Conservation (phyloP, 805 yeast species). For the Clavispora vitiphila region DNA sequence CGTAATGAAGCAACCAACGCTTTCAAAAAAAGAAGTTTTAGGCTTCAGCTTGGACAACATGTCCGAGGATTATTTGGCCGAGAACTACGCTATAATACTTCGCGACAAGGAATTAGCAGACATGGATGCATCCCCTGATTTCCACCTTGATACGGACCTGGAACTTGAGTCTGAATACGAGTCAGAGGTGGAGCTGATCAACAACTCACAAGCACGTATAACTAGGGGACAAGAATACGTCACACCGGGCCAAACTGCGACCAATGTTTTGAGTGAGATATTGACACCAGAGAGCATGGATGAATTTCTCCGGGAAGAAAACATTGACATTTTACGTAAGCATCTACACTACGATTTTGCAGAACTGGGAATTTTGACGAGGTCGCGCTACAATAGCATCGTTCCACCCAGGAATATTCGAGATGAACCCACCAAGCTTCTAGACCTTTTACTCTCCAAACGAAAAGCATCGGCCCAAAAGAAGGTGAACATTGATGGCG, state of each 20-base stretch:
- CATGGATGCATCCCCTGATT: constrained; percentile 12
- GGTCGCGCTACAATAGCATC: constrained; percentile 23
- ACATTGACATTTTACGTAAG: constrained; percentile 20
- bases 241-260: background rate
- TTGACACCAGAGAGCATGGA: constrained; percentile 8
- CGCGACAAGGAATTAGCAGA: constrained; percentile 1
- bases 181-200: constrained; percentile 4
- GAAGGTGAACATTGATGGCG: background rate
- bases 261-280: constrained; percentile 5
- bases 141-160: background rate
- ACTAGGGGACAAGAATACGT: background rate
- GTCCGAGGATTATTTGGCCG: background rate
- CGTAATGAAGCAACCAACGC: background rate
- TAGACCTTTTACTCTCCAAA: constrained; percentile 19
- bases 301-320: constrained; percentile 8
- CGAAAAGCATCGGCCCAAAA: constrained; percentile 1
- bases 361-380: constrained; percentile 24
- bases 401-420: background rate
- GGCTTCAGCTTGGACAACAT: background rate
- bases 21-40: background rate
- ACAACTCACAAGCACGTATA: background rate
- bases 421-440: constrained; percentile 13
- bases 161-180: constrained; percentile 3
- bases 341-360: constrained; percentile 21
- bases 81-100: background rate